These are phyloP conservation scores for Leptographium galeiforme DNA, from an alignment of 2,329 filamentous ascomycete genomes.

Conservation along the genomic window DNA sequence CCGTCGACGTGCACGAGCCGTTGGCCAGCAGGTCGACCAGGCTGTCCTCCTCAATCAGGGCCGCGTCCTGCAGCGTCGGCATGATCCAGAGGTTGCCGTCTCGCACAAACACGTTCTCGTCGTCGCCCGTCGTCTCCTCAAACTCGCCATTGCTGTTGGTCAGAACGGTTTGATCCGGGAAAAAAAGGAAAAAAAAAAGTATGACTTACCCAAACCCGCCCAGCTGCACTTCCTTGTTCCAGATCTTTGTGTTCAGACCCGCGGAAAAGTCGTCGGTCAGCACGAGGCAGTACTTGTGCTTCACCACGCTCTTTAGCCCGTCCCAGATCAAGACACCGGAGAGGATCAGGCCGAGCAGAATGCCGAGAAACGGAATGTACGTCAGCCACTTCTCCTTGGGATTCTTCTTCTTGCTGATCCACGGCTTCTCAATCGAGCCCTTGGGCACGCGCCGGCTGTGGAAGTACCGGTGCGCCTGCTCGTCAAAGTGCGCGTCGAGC, in stretches of 20 bases:
- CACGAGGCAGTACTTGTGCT: slow-evolving; percentile 60
- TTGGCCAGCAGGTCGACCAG: slow-evolving; percentile 54
- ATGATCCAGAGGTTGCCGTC: slow-evolving; percentile 60
- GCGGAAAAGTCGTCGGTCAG: slow-evolving; percentile 52
- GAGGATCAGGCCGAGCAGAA: slow-evolving; percentile 53
- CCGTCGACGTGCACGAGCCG: slow-evolving; percentile 53
- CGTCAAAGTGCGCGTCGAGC: slow-evolving; percentile 21
- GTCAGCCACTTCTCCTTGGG: slow-evolving; percentile 78
- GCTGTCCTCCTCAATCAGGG: slow-evolving; percentile 51
- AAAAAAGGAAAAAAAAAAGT: not conserved
- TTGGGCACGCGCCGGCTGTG: slow-evolving; percentile 61
- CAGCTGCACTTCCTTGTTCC: slow-evolving; percentile 63
- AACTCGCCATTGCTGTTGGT: slow-evolving; percentile 58
- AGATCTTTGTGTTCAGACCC: slow-evolving; percentile 46
- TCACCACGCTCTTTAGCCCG: slow-evolving; percentile 55
- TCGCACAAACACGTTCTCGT: slow-evolving; percentile 63
- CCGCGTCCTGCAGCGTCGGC: slow-evolving; percentile 60
- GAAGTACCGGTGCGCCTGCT: slow-evolving; percentile 46
- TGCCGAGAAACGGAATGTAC: slow-evolving; percentile 61
- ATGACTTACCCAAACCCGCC: slow-evolving; percentile 59
- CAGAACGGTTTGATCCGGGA: not conserved
- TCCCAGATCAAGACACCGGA: slow-evolving; percentile 64
- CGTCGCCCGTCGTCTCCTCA: slow-evolving; percentile 55
- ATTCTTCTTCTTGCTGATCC: slow-evolving; percentile 60
- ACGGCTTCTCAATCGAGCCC: slow-evolving; percentile 62